A percentile compares a stretch with the other conserved stretches of the same genome.
These are phyloP conservation scores for Annulohypoxylon bovei DNA, from an alignment of 495 filamentous ascomycete genomes.

Conservation along the genomic window DNA sequence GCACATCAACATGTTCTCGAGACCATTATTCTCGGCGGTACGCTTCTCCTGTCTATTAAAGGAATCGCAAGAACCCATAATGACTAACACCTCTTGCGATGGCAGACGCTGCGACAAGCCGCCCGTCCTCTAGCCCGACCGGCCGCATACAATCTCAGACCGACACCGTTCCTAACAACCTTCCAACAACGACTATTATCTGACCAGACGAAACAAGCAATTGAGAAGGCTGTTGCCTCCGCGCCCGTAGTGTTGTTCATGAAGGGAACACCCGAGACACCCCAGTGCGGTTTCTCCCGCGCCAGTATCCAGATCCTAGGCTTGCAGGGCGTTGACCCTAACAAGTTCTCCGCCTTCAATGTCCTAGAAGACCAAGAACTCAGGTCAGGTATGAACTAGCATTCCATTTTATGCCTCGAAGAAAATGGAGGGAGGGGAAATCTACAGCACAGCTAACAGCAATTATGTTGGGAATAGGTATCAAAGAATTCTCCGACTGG, in stretches of 20 bases:
- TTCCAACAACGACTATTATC: constrained; percentile 74
- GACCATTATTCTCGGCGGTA: constrained; percentile 39
- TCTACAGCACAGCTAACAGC: constrained; percentile 13
- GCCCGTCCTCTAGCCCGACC: constrained; percentile 48
- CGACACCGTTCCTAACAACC: constrained; percentile 47
- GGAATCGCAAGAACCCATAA: neutral
- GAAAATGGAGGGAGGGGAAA: neutral
- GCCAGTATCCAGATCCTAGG: constrained; percentile 95
- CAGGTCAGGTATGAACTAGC: constrained; percentile 71
- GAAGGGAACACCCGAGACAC: constrained; percentile 96
- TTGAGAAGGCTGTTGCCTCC: constrained; percentile 85
- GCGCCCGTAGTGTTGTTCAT: constrained; percentile 97
- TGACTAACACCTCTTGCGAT: constrained; percentile 18
- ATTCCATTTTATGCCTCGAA: neutral
- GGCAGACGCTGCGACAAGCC: constrained; percentile 50
- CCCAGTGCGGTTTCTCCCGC: constrained; percentile 97
- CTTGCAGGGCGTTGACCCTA: constrained; percentile 94
- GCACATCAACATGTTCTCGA: constrained; percentile 32
- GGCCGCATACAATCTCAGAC: constrained; percentile 29
- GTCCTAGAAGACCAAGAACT: constrained; percentile 91
- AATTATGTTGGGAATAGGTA: constrained; percentile 66
- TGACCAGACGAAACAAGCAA: constrained; percentile 76
- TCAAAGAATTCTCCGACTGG: constrained; percentile 99
- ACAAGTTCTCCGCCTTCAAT: constrained; percentile 96
- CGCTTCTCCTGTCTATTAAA: neutral